Base-by-base conservation (phyloP, 2,329 filamentous ascomycete species). In the Talaromyces sp. region DNA sequence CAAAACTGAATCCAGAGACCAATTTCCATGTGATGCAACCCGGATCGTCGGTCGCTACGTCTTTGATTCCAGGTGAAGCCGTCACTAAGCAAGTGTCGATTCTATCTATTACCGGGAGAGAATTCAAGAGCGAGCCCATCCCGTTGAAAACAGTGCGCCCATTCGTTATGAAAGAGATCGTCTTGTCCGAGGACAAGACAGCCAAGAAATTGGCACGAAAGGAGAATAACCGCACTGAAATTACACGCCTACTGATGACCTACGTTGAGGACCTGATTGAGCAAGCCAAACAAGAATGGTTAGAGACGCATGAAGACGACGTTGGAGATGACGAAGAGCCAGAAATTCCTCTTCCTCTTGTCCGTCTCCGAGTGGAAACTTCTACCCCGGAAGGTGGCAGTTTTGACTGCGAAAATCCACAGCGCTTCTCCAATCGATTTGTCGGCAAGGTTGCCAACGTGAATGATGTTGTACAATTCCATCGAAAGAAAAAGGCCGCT, bases 21-120 rank as follows among this genome's bases (percentile, higher is more conserved):
- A 90, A 90, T 0, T 99, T 99, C 71, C 88, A 95, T 70, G 94
- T 99, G 68, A 97, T 99, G 87, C 95, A 99, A 73, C 95, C 95
- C 0, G 95, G 95, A 0, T 99, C 95, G 0, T 98, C 95, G 0
- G 90, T 99, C 0, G 95, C 94, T 0, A 99, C 95, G 1, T 98
- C 95, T 0, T 82, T 99, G 0, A 89, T 95, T 8, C 90, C 91
- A 0, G 93, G 93, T 31, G 95, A 99, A 78, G 91, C 95, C 0
- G 92, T 93, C 1, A 83, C 92, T 7, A 99, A 99, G 75, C 91
- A 98, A 65, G 91, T 98, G 6, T 89, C 93, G 1, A 90, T 99
- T 22, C 76, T 98, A 59, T 95, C 85, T 70, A 82, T 99, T 61
- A 95, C 89, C 0, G 94, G 93, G 8, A 91, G 88, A 66, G 86